Conservation (phyloP, 2,329 filamentous ascomycete species). For the Alternaria atra region DNA sequence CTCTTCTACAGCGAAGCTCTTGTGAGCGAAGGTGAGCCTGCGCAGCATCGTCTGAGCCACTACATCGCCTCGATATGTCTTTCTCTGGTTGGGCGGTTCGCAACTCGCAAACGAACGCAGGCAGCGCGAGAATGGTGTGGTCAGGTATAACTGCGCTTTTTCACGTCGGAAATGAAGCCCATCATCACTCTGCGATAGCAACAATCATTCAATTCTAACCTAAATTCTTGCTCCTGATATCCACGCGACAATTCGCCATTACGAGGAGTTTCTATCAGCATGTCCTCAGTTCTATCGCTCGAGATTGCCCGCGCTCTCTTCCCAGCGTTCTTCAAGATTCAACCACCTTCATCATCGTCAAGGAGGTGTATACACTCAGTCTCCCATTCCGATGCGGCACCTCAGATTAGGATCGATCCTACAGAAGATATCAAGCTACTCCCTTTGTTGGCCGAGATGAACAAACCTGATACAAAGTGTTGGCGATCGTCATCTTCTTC, state of each 20-base stretch:
- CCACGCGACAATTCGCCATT: neutral
- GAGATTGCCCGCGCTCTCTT: neutral
- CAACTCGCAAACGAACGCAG: neutral
- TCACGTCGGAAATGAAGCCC: neutral
- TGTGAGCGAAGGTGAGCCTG: neutral
- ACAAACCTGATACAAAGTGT: neutral
- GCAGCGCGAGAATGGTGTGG: neutral
- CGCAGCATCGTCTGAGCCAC: slow-evolving; percentile 9
- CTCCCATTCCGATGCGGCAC: neutral
- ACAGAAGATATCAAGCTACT: slow-evolving; percentile 10
- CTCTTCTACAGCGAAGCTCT: neutral
- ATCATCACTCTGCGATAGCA: neutral
- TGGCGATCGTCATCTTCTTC: slow-evolving; percentile 9
- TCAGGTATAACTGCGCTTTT: neutral
- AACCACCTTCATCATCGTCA: neutral
- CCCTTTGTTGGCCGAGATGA: slow-evolving; percentile 7
- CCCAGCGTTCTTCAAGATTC: neutral
- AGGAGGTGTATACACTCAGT: neutral
- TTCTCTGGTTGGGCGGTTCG: slow-evolving; percentile 6
- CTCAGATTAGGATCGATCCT: slow-evolving; percentile 1
- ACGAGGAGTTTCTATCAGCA: neutral
- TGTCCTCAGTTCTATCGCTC: neutral
- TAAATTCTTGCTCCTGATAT: too few species aligned
- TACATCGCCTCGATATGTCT: neutral
- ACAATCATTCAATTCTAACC: neutral